A percentile compares a stretch with the other conserved stretches of the same genome.
Conservation (phyloP, 345 rosid species). For the Nephelium lappaceum region DNA sequence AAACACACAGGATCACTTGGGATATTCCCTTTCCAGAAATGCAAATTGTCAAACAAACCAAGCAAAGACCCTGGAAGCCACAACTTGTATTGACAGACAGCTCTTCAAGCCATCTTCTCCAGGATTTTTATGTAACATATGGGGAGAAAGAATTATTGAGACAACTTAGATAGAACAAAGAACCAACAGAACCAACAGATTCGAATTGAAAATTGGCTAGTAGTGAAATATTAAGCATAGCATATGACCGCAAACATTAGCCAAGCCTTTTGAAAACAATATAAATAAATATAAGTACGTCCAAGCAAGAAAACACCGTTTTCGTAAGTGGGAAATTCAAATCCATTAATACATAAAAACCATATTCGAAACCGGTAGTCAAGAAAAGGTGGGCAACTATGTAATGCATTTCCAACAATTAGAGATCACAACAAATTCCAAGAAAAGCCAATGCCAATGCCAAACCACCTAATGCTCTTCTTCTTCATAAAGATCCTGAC, state of each 20-base stretch:
- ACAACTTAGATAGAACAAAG: no score
- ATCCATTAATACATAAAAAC: conserved; percentile 36
- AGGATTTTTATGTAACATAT: no score
- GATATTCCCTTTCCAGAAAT: no score
- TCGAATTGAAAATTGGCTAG: no score
- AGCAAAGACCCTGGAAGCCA: background rate
- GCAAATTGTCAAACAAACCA: background rate
- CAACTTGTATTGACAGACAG: no score
- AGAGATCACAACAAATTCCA: conserved; percentile 33
- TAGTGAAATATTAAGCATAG: background rate
- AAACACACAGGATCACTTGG: no score
- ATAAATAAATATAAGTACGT: conserved; percentile 5
- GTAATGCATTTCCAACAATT: conserved; percentile 28
- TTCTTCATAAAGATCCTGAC: conserved; percentile 25
- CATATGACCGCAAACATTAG: background rate
- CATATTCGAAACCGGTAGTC: conserved; percentile 32
- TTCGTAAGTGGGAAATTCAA: conserved; percentile 27
- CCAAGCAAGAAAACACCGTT: conserved; percentile 17
- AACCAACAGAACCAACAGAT: background rate
- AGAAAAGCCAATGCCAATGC: conserved; percentile 18
- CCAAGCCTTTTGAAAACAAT: conserved; percentile 13
- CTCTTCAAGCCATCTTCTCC: background rate
- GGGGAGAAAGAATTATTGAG: background rate
- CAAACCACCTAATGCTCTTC: conserved; percentile 38
- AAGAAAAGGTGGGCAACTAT: conserved; percentile 21